These are phyloP conservation scores for Macrophomina pseudophaseolina DNA, from an alignment of 2,329 filamentous ascomycete species.

Conservation along the genomic window DNA sequence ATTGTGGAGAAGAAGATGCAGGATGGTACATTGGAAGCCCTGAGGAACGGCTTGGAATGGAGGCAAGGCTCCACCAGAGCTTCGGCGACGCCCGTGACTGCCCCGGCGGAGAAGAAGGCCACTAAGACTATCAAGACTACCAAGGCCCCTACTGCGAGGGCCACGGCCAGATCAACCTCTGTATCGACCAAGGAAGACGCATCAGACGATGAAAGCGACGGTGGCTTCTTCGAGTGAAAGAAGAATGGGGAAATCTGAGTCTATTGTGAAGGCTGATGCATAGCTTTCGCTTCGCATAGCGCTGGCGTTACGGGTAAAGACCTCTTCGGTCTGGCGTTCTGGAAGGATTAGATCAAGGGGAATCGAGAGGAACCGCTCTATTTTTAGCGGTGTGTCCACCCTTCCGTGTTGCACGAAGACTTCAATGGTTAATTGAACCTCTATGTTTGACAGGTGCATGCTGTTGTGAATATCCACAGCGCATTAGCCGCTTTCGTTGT, in stretches of 20 bases:
- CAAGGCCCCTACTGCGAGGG: slow-evolving; percentile 6
- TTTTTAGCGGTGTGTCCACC: too few relatives aligned
- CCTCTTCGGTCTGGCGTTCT: slow-evolving; percentile 1
- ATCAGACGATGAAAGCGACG: slow-evolving; percentile 38
- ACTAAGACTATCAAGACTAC: slow-evolving; percentile 14
- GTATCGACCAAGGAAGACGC: slow-evolving; percentile 12
- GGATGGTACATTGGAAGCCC: slow-evolving; percentile 59
- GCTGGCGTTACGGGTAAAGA: slow-evolving; percentile 15
- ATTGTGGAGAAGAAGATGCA: slow-evolving; percentile 69
- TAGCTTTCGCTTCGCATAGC: slow-evolving; percentile 7
- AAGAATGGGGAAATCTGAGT: too few relatives aligned
- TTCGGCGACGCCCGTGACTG: slow-evolving; percentile 11
- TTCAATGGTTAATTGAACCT: background rate
- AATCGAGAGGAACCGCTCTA: background rate
- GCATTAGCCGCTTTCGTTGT: background rate
- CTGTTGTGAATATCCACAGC: background rate
- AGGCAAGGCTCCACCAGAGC: background rate
- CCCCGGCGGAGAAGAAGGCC: slow-evolving; percentile 3
- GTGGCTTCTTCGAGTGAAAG: slow-evolving; percentile 43
- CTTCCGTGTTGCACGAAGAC: background rate
- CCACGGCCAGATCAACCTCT: background rate
- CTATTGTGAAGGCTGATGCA: background rate
- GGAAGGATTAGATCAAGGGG: background rate
- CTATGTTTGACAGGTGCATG: background rate
- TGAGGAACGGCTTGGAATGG: slow-evolving; percentile 58